Percentiles rank a stretch among this genome's conserved stretches.
Evolutionary conservation across 495 filamentous ascomycete species (phyloP).

Genomic region (Penicillium steckii): DNA sequence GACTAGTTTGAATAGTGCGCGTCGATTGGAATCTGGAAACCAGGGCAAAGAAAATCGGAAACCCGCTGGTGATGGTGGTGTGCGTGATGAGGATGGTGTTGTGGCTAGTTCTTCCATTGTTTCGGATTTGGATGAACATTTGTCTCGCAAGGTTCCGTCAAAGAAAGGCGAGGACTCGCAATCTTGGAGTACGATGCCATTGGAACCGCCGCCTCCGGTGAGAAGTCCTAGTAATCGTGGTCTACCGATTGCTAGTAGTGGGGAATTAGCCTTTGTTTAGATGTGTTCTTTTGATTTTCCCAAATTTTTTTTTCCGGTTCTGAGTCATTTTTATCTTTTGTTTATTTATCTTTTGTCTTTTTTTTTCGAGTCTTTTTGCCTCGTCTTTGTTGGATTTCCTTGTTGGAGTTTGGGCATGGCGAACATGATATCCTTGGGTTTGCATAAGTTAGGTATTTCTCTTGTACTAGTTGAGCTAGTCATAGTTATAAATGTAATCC

Average conservation of each 20-base stretch:
- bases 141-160: constrained; percentile 22
- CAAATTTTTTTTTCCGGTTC: neutral
- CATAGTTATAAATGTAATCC: neutral
- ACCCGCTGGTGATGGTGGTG: neutral
- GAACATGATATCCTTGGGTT: constrained; percentile 32
- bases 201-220: constrained; percentile 21
- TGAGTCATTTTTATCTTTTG: neutral
- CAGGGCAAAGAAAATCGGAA: constrained; percentile 7
- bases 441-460: constrained; percentile 7
- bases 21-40: constrained; percentile 23
- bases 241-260: constrained; percentile 28
- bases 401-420: constrained; percentile 27
- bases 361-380: neutral
- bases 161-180: constrained; percentile 8
- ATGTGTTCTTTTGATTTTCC: neutral
- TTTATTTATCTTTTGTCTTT: constrained; percentile 2
- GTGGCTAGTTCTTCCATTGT: constrained; percentile 26
- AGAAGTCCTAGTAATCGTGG: constrained; percentile 17
- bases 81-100: constrained; percentile 9
- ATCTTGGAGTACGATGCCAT: constrained; percentile 7
- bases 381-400: constrained; percentile 1
- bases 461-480: constrained; percentile 8
- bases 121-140: constrained; percentile 27
- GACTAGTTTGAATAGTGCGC: constrained; percentile 30
- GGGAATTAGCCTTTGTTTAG: constrained; percentile 36